Evolutionary conservation across 805 yeast genomes (phyloP).

Genomic region (Allodekkera sacchari): DNA sequence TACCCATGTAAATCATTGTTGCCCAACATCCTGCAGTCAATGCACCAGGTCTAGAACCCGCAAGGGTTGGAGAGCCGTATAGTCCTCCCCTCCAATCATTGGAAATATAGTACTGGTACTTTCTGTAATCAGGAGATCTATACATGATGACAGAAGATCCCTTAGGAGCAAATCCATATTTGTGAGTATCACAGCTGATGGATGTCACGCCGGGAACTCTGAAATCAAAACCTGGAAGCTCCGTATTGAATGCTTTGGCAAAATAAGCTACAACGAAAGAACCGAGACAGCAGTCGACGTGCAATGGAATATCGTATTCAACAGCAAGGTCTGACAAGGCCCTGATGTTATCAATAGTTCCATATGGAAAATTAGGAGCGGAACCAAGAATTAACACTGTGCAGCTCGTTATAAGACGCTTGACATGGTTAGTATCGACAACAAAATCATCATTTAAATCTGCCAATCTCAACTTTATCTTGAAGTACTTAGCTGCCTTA

Average conservation of each 20-base stretch:
- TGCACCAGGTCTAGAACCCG: slow-evolving; percentile 97
- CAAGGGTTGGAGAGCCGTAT: slow-evolving; percentile 93
- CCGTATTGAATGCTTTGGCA: slow-evolving; percentile 38
- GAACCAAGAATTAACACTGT: slow-evolving; percentile 86
- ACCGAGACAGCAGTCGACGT: slow-evolving; percentile 94
- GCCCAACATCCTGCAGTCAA: slow-evolving; percentile 99
- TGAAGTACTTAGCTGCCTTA: slow-evolving; percentile 87
- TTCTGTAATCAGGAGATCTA: slow-evolving; percentile 56
- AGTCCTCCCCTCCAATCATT: slow-evolving; percentile 92
- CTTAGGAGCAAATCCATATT: slow-evolving; percentile 97
- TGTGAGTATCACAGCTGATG: slow-evolving; percentile 98
- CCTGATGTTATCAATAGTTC: slow-evolving; percentile 84
- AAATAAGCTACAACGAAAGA: slow-evolving; percentile 82
- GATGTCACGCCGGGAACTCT: slow-evolving; percentile 90
- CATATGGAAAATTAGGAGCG: slow-evolving; percentile 97
- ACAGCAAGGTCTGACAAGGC: slow-evolving; percentile 57
- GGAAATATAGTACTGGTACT: slow-evolving; percentile 74
- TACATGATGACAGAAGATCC: slow-evolving; percentile 94
- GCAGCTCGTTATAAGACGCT: slow-evolving; percentile 59
- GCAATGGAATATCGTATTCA: slow-evolving; percentile 72
- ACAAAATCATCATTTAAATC: slow-evolving; percentile 59
- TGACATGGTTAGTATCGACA: slow-evolving; percentile 58
- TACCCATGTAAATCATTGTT: slow-evolving; percentile 74
- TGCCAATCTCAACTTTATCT: slow-evolving; percentile 75
- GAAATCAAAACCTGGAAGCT: slow-evolving; percentile 65